Conservation (phyloP, 2,329 filamentous ascomycete species). For the Aspergillus spinulosporus region DNA sequence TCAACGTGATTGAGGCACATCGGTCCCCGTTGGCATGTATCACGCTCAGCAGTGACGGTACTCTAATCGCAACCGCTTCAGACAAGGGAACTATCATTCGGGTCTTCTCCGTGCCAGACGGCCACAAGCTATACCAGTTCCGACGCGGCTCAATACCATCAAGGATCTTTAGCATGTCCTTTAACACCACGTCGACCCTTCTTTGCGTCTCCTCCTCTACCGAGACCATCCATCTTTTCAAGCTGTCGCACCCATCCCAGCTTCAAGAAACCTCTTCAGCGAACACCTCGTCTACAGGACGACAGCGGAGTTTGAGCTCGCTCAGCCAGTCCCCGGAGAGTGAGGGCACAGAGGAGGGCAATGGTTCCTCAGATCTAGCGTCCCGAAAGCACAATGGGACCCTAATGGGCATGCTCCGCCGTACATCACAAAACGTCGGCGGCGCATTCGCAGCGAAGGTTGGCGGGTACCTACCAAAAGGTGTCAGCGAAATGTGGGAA, state of each 20-base stretch:
- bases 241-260: constrained; percentile 56
- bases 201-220: constrained; percentile 94
- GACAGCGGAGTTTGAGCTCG: constrained; percentile 30
- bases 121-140: constrained; percentile 94
- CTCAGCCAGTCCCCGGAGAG: constrained; percentile 30
- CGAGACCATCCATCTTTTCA: constrained; percentile 96
- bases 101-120: constrained; percentile 87
- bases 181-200: constrained; percentile 89
- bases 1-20: constrained; percentile 95
- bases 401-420: constrained; percentile 85
- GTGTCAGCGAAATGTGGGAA: constrained; percentile 98
- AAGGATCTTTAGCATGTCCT: constrained; percentile 97
- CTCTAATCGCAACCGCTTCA: constrained; percentile 86
- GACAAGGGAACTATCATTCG: constrained; percentile 97
- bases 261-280: constrained; percentile 29
- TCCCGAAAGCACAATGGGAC: constrained; percentile 65
- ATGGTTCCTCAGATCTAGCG: constrained; percentile 35
- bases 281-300: constrained; percentile 27
- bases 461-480: constrained; percentile 86
- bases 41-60: constrained; percentile 88
- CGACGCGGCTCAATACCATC: constrained; percentile 92
- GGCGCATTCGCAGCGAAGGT: constrained; percentile 85
- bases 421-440: constrained; percentile 91
- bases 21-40: constrained; percentile 88
- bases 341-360: constrained; percentile 35